Base-by-base conservation (phyloP, 768 basidiomycete genomes). In the Cystoderma amianthinum region DNA sequence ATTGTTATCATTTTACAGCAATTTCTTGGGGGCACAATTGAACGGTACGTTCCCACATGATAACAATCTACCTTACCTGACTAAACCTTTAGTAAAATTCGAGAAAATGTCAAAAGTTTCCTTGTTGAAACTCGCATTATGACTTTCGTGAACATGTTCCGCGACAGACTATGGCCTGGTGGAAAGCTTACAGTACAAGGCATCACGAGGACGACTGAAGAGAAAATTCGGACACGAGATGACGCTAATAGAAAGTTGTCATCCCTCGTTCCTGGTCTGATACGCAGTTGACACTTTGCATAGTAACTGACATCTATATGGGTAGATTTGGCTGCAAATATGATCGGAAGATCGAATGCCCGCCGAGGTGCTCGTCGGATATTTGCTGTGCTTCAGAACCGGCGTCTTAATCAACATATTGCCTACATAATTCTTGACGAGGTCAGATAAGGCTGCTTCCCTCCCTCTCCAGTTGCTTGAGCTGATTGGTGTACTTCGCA, bases 271-370 rank as follows among this genome's bases (percentile, higher is more conserved):
- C 96, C 96, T 56, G 94, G 94, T 92, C 51, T 5, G 62, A 45
- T 37, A 1, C 12, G 13, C 23, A 6, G 10, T 24, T 7, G 34
- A 11, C 37, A 32, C 20, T 16, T 21, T 9, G 3, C 4, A 15
- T 7, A 28, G 38, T 44, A 10, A 28, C 30, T 16, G 11, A 23
- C 33, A 22, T 46, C 38, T 33, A 36, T 35, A 17, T 43, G 16
- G 30, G 6, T 49, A 96, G 95, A 98, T 55, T 63, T 97, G 39
- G 93, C 90, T 22, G 91, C 95, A 5, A 97, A 96, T 52, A 92
- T 97, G 85, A 97, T 97, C 49, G 96, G 96, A n/a, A 76, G 93
- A 21, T 84, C 88, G 2, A 98, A 99, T 56, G 93, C 95, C 13
- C 79, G 93, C 10, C 75, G 93, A 32, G 96, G 94, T 12, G 93